Conservation (phyloP, 441 rosid genomes). For the Isatis lusitanica region DNA sequence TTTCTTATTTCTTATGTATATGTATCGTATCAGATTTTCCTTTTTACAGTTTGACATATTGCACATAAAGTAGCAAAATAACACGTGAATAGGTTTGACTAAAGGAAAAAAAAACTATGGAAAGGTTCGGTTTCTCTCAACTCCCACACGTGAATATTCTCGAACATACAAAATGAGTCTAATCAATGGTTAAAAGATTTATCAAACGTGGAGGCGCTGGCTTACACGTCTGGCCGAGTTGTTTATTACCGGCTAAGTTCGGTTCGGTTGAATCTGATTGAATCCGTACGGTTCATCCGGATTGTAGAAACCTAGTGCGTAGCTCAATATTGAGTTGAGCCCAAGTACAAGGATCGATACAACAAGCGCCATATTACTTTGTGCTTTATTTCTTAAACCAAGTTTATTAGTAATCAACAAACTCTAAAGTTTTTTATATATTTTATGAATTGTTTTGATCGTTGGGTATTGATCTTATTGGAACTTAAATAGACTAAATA, state of each 20-base stretch:
- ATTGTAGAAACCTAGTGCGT: background rate
- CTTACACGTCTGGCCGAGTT: background rate
- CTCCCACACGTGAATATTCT: background rate
- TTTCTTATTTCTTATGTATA: background rate
- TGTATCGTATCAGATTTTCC: slow-evolving; percentile 18
- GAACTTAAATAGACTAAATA: background rate
- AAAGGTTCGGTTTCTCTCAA: background rate
- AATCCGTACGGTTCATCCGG: no score
- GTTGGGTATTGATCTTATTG: background rate
- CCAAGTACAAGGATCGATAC: slow-evolving; percentile 2
- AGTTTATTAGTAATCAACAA: slow-evolving; percentile 17
- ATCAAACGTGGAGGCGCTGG: background rate
- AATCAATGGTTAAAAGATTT: background rate
- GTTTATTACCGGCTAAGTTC: background rate
- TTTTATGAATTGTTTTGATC: slow-evolving; percentile 1
- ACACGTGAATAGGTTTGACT: slow-evolving; percentile 33
- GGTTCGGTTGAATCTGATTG: no score
- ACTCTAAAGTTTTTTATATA: background rate
- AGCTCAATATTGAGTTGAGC: background rate
- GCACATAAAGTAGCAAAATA: background rate
- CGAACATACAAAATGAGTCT: background rate
- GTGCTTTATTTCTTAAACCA: background rate
- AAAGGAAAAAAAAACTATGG: background rate
- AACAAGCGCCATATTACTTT: no score
- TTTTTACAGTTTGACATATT: slow-evolving; percentile 4